Evolutionary conservation across 768 basidiomycete species (phyloP).

Genomic region (Dioszegia aurantiaca): DNA sequence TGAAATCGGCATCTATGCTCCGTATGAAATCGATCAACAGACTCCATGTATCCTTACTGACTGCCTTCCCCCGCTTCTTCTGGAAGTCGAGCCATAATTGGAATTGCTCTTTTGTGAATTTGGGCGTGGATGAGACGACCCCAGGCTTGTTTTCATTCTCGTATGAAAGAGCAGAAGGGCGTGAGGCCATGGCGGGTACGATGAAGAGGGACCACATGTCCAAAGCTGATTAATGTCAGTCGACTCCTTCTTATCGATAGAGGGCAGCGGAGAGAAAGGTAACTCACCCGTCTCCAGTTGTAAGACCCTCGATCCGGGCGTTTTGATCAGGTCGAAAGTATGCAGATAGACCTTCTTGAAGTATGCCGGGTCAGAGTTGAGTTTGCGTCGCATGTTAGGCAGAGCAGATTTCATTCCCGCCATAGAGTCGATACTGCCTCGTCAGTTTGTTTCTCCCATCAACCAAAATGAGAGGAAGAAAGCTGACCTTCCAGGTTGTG

Average conservation of each 20-base stretch:
- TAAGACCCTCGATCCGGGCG: conserved; percentile 43
- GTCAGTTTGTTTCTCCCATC: neutral
- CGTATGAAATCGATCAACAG: conserved; percentile 47
- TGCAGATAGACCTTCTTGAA: conserved; percentile 53
- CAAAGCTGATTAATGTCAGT: conserved; percentile 29
- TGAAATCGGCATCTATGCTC: conserved; percentile 46
- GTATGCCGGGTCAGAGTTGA: conserved; percentile 48
- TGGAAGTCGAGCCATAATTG: conserved; percentile 51
- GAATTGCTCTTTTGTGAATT: conserved; percentile 42
- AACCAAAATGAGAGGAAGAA: no score
- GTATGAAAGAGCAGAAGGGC: conserved; percentile 47
- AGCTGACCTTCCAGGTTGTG: conserved; percentile 40
- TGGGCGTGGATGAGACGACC: conserved; percentile 16
- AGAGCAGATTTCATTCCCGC: conserved; percentile 43
- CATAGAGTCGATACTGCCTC: conserved; percentile 49
- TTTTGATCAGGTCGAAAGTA: conserved; percentile 48
- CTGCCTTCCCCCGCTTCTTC: conserved; percentile 40
- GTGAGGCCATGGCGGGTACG: conserved; percentile 42
- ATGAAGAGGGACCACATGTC: conserved; percentile 51
- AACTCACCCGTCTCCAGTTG: conserved; percentile 47
- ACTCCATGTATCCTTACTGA: conserved; percentile 52
- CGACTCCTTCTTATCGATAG: no score
- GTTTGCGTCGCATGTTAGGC: conserved; percentile 39
- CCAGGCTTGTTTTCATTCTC: conserved; percentile 15
- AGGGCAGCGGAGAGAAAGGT: neutral